Base-by-base conservation (phyloP, 441 rosid species). In the Eruca vesicaria region DNA sequence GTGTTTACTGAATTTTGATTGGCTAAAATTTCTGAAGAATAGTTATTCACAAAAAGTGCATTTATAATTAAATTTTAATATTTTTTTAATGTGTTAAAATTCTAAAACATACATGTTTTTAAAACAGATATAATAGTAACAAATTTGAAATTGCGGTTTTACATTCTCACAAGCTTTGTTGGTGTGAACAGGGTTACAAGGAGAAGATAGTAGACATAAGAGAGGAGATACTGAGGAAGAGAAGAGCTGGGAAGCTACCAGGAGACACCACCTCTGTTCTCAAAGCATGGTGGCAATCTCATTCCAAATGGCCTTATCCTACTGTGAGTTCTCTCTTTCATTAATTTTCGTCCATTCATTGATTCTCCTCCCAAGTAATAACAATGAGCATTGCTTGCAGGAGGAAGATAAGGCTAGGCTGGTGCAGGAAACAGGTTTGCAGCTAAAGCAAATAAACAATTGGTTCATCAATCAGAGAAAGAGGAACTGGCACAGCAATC, bases 391-490 rank as follows among this genome's bases (percentile, higher is more conserved):
- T 50, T n/a, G n/a, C n/a, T 69, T 53, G 45, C 84, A 96, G 99
- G 99, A 96, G 86, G 99, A 96, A 82, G 99, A 93, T 69, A 96
- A 96, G 87, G 90, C 93, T 12, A 89, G 91, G 76, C 64, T 96
- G 83, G 98, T 96, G 65, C 94, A 93, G 63, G 98, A 96, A 80
- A 96, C 99, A 3, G 99, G 99, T 26, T 81, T 96, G 82, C 98
- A 96, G 64, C 82, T 96, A 52, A 96, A 96, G 78, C 99, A 96
- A 85, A 96, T 96, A 79, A 93, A 96, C 79, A 96, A 96, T 68
- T 96, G 99, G 99, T 96, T 96, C 81, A 96, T 96, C 80, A 96
- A 96, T 77, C 98, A 96, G 76, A 85, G 98, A 80, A 93, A 93
- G 82, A 86, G 99, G 80, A 96, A 96, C 79, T 96, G 99, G 99